phyloP scores from a whole-genome alignment of 257 asterid genomes.

The Anisodus acutangulus region DNA sequence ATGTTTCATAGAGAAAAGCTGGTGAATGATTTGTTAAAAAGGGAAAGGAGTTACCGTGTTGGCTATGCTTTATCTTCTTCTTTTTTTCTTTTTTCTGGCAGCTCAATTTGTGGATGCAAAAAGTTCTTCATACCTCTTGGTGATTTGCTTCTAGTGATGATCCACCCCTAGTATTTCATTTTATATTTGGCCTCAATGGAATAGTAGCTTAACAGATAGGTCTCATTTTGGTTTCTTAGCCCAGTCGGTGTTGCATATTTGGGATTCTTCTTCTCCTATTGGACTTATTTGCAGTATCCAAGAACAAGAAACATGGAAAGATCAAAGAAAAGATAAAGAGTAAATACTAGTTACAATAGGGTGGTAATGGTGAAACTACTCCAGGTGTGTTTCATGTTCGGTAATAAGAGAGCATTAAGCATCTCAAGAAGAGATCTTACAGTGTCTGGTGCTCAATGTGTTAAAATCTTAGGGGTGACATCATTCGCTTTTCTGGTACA shows the following conservation, averaged over 20 bases:
- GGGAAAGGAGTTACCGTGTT: not conserved
- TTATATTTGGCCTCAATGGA: not conserved
- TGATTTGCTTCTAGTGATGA: not conserved
- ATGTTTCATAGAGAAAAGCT: not conserved
- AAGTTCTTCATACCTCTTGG: not conserved
- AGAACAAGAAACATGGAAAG: conserved; percentile 2
- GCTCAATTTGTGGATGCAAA: not conserved
- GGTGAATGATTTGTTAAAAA: not conserved
- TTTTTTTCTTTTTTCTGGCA: not conserved
- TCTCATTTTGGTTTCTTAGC: not conserved
- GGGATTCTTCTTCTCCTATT: not conserved
- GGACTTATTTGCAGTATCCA: not conserved
- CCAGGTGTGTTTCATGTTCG: not conserved
- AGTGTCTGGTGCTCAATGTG: not conserved
- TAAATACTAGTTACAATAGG: not conserved
- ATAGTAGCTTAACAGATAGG: not conserved
- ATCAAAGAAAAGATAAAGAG: not conserved
- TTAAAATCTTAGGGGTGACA: not conserved
- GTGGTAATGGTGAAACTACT: not conserved
- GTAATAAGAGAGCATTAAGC: not conserved
- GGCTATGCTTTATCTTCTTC: not conserved
- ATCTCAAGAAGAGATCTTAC: not conserved
- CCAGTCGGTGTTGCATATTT: not conserved
- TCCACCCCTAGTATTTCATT: not conserved
- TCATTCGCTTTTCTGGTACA: not conserved